Percentiles rank a stretch among this genome's conserved stretches.
phyloP scores from a whole-genome alignment of 1,139 yeast species.

The Candida sp. region DNA sequence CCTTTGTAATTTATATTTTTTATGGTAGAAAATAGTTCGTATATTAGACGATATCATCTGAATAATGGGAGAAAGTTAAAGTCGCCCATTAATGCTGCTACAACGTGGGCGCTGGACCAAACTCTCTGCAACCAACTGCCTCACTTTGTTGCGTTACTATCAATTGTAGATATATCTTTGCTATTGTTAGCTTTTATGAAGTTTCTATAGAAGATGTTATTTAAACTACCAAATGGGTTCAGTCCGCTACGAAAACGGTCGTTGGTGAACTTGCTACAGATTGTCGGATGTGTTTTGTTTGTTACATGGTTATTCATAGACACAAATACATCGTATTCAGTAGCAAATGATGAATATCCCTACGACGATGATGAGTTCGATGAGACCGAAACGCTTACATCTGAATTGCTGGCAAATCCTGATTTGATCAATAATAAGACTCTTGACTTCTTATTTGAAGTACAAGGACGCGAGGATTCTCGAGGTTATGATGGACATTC shows the following conservation, averaged over 20 bases:
- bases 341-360: neutral
- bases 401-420: neutral
- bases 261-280: neutral
- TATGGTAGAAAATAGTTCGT: neutral
- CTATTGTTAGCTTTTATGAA: neutral
- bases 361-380: neutral
- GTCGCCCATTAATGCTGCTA: too few species aligned
- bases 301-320: neutral
- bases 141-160: neutral
- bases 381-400: neutral
- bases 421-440: neutral
- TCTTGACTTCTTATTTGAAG: neutral
- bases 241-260: neutral
- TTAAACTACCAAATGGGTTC: neutral
- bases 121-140: neutral
- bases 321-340: neutral
- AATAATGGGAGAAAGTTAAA: neutral
- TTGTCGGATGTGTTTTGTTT: neutral
- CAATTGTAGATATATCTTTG: neutral
- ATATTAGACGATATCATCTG: neutral
- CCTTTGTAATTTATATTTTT: too few species aligned
- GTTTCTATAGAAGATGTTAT: neutral
- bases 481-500: slow-evolving; percentile 9
- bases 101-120: neutral
- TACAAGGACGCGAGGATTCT: slow-evolving; percentile 3